These are phyloP conservation scores for Aureobasidium sp. DNA, from an alignment of 2,329 filamentous ascomycete species.

Conservation along the genomic window DNA sequence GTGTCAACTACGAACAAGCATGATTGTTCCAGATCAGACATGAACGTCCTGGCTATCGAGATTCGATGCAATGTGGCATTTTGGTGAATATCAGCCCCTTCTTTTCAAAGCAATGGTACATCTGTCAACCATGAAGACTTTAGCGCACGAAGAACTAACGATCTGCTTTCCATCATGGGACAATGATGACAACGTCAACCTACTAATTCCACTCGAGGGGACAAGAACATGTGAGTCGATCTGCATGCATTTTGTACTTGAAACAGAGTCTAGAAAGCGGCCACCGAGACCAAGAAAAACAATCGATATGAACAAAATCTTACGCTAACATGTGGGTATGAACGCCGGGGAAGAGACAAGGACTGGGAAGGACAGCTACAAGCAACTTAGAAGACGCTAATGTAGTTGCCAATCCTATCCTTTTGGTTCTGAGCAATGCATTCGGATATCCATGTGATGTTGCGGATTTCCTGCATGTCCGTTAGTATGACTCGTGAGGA, in stretches of 20 bases:
- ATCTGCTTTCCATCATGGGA: not conserved
- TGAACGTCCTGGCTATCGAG: not conserved
- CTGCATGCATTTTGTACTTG: slow-evolving; percentile 11
- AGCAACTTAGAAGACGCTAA: slow-evolving; percentile 72
- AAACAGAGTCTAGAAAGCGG: not conserved
- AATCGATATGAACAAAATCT: slow-evolving; percentile 14
- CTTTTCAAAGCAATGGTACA: too few relatives aligned
- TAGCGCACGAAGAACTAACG: not conserved
- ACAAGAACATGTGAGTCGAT: not conserved
- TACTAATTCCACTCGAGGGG: not conserved
- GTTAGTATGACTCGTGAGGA: slow-evolving; percentile 22
- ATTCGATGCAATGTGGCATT: not conserved
- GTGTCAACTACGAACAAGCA: not conserved
- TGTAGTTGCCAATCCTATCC: slow-evolving; percentile 97
- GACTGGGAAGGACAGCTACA: not conserved
- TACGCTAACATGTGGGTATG: slow-evolving; percentile 19
- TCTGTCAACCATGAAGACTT: not conserved
- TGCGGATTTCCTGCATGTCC: slow-evolving; percentile 77
- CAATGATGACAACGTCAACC: not conserved
- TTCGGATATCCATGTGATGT: slow-evolving; percentile 99
- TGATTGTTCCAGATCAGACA: not conserved
- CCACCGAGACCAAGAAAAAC: slow-evolving; percentile 2
- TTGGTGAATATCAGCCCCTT: too few relatives aligned
- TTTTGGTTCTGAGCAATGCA: slow-evolving; percentile 99
- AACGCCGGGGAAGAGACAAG: slow-evolving; percentile 8